A percentile compares a stretch with the other conserved stretches of the same genome.
These are phyloP conservation scores for Venturia effusa DNA, from an alignment of 2,329 filamentous ascomycete species.

Conservation along the genomic window DNA sequence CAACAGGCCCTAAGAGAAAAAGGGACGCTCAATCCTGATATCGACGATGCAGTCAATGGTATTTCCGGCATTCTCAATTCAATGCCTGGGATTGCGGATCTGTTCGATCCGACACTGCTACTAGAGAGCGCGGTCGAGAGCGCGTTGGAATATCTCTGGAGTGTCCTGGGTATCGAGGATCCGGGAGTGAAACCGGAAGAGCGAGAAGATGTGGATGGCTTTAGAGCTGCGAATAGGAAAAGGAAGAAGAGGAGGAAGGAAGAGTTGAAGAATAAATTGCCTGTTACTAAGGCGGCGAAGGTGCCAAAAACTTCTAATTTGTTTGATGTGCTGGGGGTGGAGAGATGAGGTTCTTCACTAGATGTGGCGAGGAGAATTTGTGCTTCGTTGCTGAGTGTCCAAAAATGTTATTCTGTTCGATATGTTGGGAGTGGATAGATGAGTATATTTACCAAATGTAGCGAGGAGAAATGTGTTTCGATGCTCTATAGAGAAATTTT, in stretches of 20 bases:
- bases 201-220: not conserved
- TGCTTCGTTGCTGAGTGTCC: not conserved
- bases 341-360: not conserved
- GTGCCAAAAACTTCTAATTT: not conserved
- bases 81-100: not conserved
- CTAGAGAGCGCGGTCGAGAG: not conserved
- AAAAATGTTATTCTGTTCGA: too few species aligned
- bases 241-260: constrained; percentile 13
- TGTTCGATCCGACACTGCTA: not conserved
- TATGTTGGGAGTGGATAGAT: too few species aligned
- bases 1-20: not conserved
- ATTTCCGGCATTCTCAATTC: not conserved
- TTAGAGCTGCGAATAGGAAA: constrained; percentile 3
- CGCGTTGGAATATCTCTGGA: not conserved
- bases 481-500: too few species aligned
- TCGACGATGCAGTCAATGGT: not conserved
- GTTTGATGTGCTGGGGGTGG: constrained; percentile 1
- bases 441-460: too few species aligned
- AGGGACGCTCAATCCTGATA: not conserved
- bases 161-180: not conserved
- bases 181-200: not conserved
- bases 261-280: constrained; percentile 12
- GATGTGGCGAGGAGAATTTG: not conserved
- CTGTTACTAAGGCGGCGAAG: not conserved
- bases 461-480: too few species aligned